A percentile compares a stretch with the other conserved stretches of the same genome.
These are phyloP conservation scores for Cladorrhinum samala DNA, from an alignment of 495 filamentous ascomycete genomes.

Conservation along the genomic window DNA sequence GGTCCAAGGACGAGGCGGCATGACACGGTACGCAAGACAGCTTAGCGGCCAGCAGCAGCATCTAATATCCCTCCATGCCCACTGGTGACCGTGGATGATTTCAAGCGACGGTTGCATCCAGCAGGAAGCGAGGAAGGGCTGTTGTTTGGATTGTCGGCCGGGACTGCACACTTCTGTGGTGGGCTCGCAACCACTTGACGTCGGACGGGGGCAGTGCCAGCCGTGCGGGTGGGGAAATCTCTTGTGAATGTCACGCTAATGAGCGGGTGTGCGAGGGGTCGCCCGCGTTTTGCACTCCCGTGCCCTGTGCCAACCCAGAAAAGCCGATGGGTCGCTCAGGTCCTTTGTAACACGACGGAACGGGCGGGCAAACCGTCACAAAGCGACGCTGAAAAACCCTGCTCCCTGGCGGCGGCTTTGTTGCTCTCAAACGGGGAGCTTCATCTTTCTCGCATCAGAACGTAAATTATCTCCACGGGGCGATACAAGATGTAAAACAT, in stretches of 20 bases:
- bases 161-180: not conserved
- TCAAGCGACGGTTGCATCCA: not conserved
- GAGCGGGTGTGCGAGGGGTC: constrained; percentile 17
- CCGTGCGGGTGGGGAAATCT: constrained; percentile 14
- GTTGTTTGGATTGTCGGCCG: not conserved
- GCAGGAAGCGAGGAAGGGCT: not conserved
- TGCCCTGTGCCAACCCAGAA: constrained; percentile 12
- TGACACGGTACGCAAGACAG: not conserved
- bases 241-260: constrained; percentile 10
- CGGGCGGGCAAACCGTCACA: not conserved
- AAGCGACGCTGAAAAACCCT: not conserved
- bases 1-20: not conserved
- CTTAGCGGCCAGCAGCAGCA: not conserved
- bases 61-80: not conserved
- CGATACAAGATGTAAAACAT: no score
- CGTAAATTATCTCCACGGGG: no score
- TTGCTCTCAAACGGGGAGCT: no score
- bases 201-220: constrained; percentile 8
- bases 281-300: constrained; percentile 21
- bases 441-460: no score
- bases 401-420: no score
- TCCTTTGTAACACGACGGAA: constrained; percentile 1
- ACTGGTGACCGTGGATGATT: not conserved
- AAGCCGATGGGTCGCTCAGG: not conserved
- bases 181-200: not conserved